Evolutionary conservation across 345 rosid species (phyloP), one percentile per base, ranked within the genome.

Genomic region (Euphorbia peplus): DNA sequence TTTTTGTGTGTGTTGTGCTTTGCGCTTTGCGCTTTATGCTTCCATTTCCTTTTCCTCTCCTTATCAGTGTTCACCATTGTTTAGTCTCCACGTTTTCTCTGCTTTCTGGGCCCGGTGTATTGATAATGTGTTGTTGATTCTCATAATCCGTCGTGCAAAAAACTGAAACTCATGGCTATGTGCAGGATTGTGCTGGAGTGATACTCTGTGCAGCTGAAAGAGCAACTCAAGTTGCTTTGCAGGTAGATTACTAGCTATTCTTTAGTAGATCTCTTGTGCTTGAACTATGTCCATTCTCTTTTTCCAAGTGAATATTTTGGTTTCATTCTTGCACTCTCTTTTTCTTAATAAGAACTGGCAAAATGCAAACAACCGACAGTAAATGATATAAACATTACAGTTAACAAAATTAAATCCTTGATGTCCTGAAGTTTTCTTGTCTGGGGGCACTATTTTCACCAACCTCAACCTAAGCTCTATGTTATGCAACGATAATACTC

Each of bases 191-290:
- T 35, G 98, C 98, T 0, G 97, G 96, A 76, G 92, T 82, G 30
- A 93, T 93, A 82, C 96, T 91, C 44, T 85, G 86, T 69, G 92
- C 97, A 66, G 95, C 96, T 0, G 98, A 93, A 88, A 83, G 96
- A 79, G 98, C 91, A 68, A 93, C 98, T 10, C 98, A 89, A 77
- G 96, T 91, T 61, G 89, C 98, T 72, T 76, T 93, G 83, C 98
- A 93, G 98, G 98, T 93, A 58, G 81, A 66, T 11, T 60, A 66
- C 59, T 55, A 57, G 37, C 32, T 22, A 29, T 18, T 44, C 11
- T 56, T 3, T 56, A 15, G 26, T 6, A 32, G 37, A 32, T n/a
- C n/a, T n/a, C 37, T 32, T 6, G 37, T 32, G 37, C 6, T 6
- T 32, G 37, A 32, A 3, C 37, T 32, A 32, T 6, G 6, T 32